Conservation (phyloP, 148 eudicot species). For the Hydrangea macrophylla region DNA sequence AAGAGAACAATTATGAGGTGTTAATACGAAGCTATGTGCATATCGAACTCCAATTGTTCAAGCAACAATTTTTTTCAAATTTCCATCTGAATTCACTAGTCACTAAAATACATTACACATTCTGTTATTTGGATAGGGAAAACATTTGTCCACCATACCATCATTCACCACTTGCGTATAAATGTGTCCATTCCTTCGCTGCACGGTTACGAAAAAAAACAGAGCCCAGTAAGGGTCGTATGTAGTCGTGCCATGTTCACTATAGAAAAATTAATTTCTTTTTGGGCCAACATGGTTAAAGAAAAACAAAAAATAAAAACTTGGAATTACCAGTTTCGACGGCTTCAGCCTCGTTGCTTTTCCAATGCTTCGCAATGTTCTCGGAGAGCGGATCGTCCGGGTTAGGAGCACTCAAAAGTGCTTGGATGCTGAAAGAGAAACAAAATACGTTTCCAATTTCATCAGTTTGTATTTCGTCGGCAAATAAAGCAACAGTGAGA, state of each 20-base stretch:
- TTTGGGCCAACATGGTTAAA: background rate
- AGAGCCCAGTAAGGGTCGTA: background rate
- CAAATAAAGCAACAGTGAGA: background rate
- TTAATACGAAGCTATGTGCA: conserved; percentile 8
- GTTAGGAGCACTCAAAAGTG: conserved; percentile 94
- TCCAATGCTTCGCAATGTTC: conserved; percentile 99
- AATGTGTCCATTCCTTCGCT: conserved; percentile 95
- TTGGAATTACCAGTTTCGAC: conserved; percentile 79
- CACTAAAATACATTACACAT: conserved; percentile 19
- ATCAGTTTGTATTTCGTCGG: background rate
- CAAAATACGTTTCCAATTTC: background rate
- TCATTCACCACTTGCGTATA: conserved; percentile 85
- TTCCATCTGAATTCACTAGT: conserved; percentile 16
- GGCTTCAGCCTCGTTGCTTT: conserved; percentile 82
- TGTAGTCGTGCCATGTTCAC: too few relatives aligned
- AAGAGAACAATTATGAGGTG: conserved; percentile 2
- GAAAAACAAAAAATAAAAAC: background rate
- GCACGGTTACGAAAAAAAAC: conserved; percentile 24
- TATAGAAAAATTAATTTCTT: background rate
- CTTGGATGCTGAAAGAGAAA: conserved; percentile 73
- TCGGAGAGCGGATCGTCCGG: conserved; percentile 98
- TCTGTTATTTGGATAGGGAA: conserved; percentile 25
- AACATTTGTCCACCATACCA: conserved; percentile 3
- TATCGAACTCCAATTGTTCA: conserved; percentile 2
- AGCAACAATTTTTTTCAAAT: conserved; percentile 5